Conservation (phyloP, 2,329 filamentous ascomycete species). For the Nannizziopsis barbatae region DNA sequence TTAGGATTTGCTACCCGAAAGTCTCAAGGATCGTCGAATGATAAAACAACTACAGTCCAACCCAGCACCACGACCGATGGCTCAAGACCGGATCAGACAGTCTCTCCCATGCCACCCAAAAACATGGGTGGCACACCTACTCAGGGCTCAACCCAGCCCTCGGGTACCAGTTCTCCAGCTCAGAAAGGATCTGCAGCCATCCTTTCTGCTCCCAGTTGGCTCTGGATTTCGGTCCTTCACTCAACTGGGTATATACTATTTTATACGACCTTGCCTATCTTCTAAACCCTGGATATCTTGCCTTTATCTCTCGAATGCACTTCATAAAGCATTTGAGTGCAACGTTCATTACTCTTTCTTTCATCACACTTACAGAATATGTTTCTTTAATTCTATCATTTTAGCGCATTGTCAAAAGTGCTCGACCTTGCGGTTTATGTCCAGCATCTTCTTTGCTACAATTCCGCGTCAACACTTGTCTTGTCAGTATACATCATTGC, state of each 20-base stretch:
- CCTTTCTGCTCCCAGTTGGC: conserved; percentile 6
- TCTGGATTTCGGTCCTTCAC: conserved; percentile 3
- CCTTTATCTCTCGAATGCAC: no score
- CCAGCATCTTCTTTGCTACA: no score
- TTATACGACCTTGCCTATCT: not conserved
- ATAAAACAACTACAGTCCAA: not conserved
- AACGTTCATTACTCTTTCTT: no score
- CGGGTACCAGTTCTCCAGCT: not conserved
- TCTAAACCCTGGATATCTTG: not conserved
- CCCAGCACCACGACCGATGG: not conserved
- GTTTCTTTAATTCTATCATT: no score
- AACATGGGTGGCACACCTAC: conserved; percentile 1
- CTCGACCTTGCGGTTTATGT: no score
- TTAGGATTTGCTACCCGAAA: conserved; percentile 12
- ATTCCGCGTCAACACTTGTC: no score
- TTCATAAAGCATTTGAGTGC: no score
- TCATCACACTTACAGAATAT: no score
- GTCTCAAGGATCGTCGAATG: not conserved
- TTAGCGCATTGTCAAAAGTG: no score
- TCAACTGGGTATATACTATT: conserved; percentile 3
- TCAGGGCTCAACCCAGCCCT: not conserved
- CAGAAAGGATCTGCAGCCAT: conserved; percentile 3
- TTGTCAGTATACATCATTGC: conserved; percentile 3
- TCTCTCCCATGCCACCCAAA: conserved; percentile 4
- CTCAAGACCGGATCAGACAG: not conserved